phyloP scores from a whole-genome alignment of 371 early-diverging fungal species.

The Mucor irregularis region DNA sequence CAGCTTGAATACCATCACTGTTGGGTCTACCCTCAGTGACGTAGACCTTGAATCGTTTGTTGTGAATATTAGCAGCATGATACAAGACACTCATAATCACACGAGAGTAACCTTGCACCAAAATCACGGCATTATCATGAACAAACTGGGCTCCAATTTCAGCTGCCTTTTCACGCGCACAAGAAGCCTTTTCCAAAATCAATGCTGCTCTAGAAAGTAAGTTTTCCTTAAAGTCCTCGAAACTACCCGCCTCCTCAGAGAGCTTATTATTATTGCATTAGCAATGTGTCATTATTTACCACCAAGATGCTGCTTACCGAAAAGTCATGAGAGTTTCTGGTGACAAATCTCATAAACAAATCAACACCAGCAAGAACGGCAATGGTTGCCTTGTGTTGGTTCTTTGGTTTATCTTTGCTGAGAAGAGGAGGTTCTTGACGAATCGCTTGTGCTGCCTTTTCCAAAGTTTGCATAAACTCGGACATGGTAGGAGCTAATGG shows the following conservation, averaged over 20 bases:
- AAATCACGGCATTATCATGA: constrained; percentile 82
- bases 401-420: constrained; percentile 15
- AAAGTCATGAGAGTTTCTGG: constrained; percentile 69
- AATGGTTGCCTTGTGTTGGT: constrained; percentile 53
- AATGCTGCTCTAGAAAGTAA: constrained; percentile 72
- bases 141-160: constrained; percentile 86
- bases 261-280: constrained; percentile 15
- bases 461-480: constrained; percentile 82
- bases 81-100: constrained; percentile 86
- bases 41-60: constrained; percentile 86
- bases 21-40: constrained; percentile 86
- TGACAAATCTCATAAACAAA: constrained; percentile 81
- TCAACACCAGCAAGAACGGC: constrained; percentile 84
- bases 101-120: constrained; percentile 95
- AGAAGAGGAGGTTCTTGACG: constrained; percentile 50
- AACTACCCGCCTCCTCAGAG: constrained; percentile 40
- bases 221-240: constrained; percentile 79
- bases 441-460: constrained; percentile 61
- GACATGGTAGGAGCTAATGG: constrained; percentile 77
- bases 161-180: constrained; percentile 77
- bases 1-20: constrained; percentile 76
- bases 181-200: constrained; percentile 74
- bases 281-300: neutral
- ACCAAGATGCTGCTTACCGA: constrained; percentile 35
- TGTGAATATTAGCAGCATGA: constrained; percentile 70